A percentile compares a stretch with the other conserved stretches of the same genome.
Conservation (phyloP, 2,329 filamentous ascomycete species). For the Cordyceps farinosa region DNA sequence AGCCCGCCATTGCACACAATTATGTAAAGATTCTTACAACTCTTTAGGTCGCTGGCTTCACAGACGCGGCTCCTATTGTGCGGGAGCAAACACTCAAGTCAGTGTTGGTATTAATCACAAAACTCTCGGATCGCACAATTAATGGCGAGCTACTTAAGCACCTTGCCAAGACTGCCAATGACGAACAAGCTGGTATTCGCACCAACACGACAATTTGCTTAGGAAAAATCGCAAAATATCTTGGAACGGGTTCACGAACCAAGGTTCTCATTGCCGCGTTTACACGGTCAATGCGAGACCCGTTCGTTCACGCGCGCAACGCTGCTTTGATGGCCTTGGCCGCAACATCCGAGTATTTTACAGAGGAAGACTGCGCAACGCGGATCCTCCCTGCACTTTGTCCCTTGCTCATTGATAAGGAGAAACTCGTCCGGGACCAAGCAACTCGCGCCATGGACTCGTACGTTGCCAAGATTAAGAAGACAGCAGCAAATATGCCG, state of each 20-base stretch:
- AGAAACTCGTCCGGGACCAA: constrained; percentile 90
- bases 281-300: constrained; percentile 81
- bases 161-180: constrained; percentile 92
- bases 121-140: constrained; percentile 86
- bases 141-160: constrained; percentile 91
- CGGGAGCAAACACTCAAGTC: constrained; percentile 96
- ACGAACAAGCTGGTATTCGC: constrained; percentile 93
- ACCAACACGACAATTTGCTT: constrained; percentile 98
- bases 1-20: no score
- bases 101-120: constrained; percentile 79
- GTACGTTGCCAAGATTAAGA: constrained; percentile 79
- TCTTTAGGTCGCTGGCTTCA: constrained; percentile 80
- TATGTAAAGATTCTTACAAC: constrained; percentile 25
- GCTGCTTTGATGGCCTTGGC: constrained; percentile 81
- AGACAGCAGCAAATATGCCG: constrained; percentile 72
- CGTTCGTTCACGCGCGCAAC: constrained; percentile 90
- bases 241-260: constrained; percentile 71
- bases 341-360: constrained; percentile 82
- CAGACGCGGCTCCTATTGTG: constrained; percentile 84
- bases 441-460: constrained; percentile 84
- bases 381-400: constrained; percentile 82
- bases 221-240: constrained; percentile 89
- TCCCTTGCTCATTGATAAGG: constrained; percentile 85
- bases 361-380: constrained; percentile 81
- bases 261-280: constrained; percentile 96